A percentile compares a stretch with the other conserved stretches of the same genome.
Evolutionary conservation across 164 flowering plant species (phyloP).

Genomic region (Dillenia turbinata): DNA sequence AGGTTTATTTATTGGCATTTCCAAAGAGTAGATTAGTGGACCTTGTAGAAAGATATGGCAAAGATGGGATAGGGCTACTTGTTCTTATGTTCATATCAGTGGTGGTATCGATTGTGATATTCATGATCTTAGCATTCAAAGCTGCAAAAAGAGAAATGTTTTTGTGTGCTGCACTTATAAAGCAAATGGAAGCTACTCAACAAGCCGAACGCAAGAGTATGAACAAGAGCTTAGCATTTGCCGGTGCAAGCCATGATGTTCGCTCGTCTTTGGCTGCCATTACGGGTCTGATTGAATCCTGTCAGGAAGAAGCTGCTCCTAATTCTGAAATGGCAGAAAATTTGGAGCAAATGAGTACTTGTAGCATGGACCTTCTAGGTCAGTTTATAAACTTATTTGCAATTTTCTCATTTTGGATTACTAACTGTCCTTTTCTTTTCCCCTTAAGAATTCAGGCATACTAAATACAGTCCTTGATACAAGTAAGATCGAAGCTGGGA

Average conservation of each 20-base stretch:
- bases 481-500: conserved; percentile 89
- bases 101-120: conserved; percentile 19
- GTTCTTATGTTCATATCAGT: conserved; percentile 15
- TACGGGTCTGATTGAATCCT: conserved; percentile 45
- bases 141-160: conserved; percentile 40
- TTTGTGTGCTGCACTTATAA: conserved; percentile 41
- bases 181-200: conserved; percentile 72
- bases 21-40: conserved; percentile 22
- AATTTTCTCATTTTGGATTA: neutral
- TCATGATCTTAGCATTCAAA: conserved; percentile 21
- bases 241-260: conserved; percentile 80
- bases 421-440: neutral
- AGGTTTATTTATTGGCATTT: conserved; percentile 41
- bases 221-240: conserved; percentile 70
- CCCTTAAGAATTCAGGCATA: conserved; percentile 33
- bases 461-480: conserved; percentile 77
- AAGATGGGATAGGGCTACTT: conserved; percentile 21
- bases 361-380: conserved; percentile 58
- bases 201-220: conserved; percentile 84
- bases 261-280: conserved; percentile 61
- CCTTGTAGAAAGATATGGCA: conserved; percentile 18
- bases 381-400: neutral
- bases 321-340: conserved; percentile 35
- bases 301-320: conserved; percentile 19
- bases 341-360: conserved; percentile 40